phyloP scores from a whole-genome alignment of 768 basidiomycete species.

The Leccinum disarticulatum region DNA sequence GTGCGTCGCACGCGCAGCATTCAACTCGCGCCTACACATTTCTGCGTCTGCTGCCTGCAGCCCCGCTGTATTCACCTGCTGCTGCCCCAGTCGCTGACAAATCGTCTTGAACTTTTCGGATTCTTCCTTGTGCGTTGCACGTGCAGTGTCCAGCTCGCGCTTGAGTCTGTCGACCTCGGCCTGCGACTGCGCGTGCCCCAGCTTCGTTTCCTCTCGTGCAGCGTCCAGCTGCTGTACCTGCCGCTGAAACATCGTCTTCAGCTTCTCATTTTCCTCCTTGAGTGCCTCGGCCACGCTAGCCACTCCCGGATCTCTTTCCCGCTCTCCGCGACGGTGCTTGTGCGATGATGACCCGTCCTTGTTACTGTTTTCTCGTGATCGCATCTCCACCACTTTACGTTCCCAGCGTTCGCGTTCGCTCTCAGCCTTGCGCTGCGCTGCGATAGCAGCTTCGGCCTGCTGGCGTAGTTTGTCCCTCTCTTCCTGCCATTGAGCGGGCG shows the following conservation, averaged over 20 bases:
- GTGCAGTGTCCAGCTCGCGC: slow-evolving; percentile 12
- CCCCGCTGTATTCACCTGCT: slow-evolving; percentile 15
- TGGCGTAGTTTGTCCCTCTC: slow-evolving; percentile 11
- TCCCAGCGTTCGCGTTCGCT: slow-evolving; percentile 24
- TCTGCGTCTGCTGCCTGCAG: slow-evolving; percentile 12
- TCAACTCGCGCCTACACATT: slow-evolving; percentile 15
- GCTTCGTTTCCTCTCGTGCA: slow-evolving; percentile 12
- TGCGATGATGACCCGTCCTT: slow-evolving; percentile 12
- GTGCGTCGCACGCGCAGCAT: slow-evolving; percentile 1
- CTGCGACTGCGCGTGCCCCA: slow-evolving; percentile 9
- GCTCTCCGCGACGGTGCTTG: slow-evolving; percentile 19
- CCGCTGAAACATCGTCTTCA: slow-evolving; percentile 21
- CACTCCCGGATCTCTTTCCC: slow-evolving; percentile 9
- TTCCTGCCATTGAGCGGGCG: slow-evolving; percentile 3
- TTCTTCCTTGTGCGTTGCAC: slow-evolving; percentile 13
- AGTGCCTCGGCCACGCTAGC: slow-evolving; percentile 6
- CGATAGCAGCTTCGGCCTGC: slow-evolving; percentile 16
- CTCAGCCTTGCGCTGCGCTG: slow-evolving; percentile 17
- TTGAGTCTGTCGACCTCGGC: slow-evolving; percentile 14
- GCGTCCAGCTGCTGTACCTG: slow-evolving; percentile 14
- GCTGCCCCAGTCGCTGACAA: slow-evolving; percentile 17
- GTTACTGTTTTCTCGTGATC: slow-evolving; percentile 10
- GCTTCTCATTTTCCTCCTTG: slow-evolving; percentile 27
- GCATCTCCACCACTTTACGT: slow-evolving; percentile 21
- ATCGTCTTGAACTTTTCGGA: slow-evolving; percentile 23